Evolutionary conservation across 257 asterid genomes (phyloP), one percentile per base, ranked within the genome.

Genomic region (Solanum chiquidenum): DNA sequence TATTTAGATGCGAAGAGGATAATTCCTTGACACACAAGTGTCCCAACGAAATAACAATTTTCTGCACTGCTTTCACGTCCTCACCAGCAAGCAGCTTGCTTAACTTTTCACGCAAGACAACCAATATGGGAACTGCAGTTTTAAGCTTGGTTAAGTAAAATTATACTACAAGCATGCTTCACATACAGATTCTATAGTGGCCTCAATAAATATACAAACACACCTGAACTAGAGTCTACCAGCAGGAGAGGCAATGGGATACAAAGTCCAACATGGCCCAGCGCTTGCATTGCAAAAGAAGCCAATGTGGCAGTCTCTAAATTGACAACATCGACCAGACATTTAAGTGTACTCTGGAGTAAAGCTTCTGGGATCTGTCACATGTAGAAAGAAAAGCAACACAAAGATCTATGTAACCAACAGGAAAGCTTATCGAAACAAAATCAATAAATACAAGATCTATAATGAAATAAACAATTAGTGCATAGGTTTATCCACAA

Each of bases 211-310:
- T 42, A 87, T 82, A 86, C 60, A 86, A 66, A 77, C 90, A 37
- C 86, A 97, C 99, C 98, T 92, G 92, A 89, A 84, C 90, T 90
- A 84, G 98, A 90, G 86, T 92, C 98, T 87, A 90, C 86, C 87
- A 87, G 92, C 91, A 95, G 88, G 46, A 90, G 93, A 92, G 98
- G 98, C 89, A 97, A 92, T 83, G 95, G 94, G 86, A 90, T 84
- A 85, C 96, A 90, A 88, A 95, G 94, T 89, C 99, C 99, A 92
- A 97, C 94, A 91, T 95, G 98, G 88, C 99, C 99, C 90, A 97
- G 92, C 72, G 99, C 95, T 95, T 95, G 96, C 96, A 95, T 92
- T 68, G 98, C 98, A 86, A 92, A 91, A 52, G 98, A 95, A 92
- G 99, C 99, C 91, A 95, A 90, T 76, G 96, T 74, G 44, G 94